These are phyloP conservation scores for Helenozyma rhizophorensis DNA, from an alignment of 805 yeast species.

Conservation along the genomic window DNA sequence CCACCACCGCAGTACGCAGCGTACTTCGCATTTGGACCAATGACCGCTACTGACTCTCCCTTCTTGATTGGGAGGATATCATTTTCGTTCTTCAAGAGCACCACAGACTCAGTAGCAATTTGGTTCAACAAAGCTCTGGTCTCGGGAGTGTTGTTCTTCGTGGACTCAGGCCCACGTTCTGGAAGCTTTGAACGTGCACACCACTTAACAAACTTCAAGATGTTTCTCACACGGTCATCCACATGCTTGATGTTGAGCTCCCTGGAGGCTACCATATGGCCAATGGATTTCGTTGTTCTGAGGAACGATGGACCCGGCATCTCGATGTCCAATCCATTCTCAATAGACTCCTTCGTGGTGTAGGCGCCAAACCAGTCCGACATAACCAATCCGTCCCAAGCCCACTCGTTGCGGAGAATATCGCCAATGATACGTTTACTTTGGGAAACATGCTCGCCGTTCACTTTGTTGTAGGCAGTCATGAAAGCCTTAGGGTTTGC, in stretches of 20 bases:
- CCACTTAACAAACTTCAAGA: slow-evolving; percentile 24
- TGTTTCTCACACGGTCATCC: slow-evolving; percentile 25
- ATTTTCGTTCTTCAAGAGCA: slow-evolving; percentile 52
- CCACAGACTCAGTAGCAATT: slow-evolving; percentile 43
- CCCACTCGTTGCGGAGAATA: slow-evolving; percentile 27
- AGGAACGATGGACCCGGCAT: slow-evolving; percentile 32
- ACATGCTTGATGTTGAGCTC: slow-evolving; percentile 23
- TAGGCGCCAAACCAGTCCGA: slow-evolving; percentile 32
- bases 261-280: slow-evolving; percentile 21
- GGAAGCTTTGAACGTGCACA: slow-evolving; percentile 17
- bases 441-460: slow-evolving; percentile 28
- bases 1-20: slow-evolving; percentile 60
- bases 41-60: slow-evolving; percentile 41
- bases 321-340: slow-evolving; percentile 29
- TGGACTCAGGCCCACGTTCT: slow-evolving; percentile 20
- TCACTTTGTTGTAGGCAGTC: slow-evolving; percentile 30
- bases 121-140: slow-evolving; percentile 18
- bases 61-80: slow-evolving; percentile 44
- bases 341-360: slow-evolving; percentile 23
- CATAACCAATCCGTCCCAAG: slow-evolving; percentile 30
- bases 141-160: slow-evolving; percentile 21
- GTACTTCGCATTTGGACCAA: slow-evolving; percentile 56
- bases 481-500: slow-evolving; percentile 27
- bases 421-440: slow-evolving; percentile 19
- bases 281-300: slow-evolving; percentile 14